Conservation (phyloP, 352 stramenopile species). For the Elongisporangium prolatum region DNA sequence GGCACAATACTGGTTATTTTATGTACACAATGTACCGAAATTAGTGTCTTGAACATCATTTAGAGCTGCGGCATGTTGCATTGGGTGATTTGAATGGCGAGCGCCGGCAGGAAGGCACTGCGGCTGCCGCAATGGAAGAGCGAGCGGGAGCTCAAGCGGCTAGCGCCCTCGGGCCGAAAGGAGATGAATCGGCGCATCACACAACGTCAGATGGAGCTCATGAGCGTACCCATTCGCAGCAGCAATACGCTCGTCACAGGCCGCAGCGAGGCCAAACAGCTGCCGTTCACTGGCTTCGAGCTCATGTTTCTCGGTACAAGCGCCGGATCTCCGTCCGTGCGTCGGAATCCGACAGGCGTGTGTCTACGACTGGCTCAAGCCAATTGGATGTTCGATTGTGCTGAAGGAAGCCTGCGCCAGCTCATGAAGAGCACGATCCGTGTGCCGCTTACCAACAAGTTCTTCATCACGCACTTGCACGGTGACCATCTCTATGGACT, state of each 20-base stretch:
- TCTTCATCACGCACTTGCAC: slow-evolving; percentile 85
- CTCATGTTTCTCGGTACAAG: slow-evolving; percentile 79
- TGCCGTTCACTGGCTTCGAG: slow-evolving; percentile 82
- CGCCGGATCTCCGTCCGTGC: slow-evolving; percentile 65
- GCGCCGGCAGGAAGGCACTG: neutral
- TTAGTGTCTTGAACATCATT: neutral
- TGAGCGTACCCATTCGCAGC: slow-evolving; percentile 46
- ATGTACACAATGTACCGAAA: neutral
- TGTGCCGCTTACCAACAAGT: slow-evolving; percentile 72
- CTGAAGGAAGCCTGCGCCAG: slow-evolving; percentile 73
- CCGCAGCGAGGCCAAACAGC: slow-evolving; percentile 12
- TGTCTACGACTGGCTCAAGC: slow-evolving; percentile 57
- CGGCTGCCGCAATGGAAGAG: slow-evolving; percentile 4
- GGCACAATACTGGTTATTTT: neutral
- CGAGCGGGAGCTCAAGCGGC: neutral
- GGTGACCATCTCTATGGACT: slow-evolving; percentile 85
- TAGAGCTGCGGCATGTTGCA: neutral
- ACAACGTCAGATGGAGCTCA: slow-evolving; percentile 33
- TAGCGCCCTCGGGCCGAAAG: slow-evolving; percentile 1
- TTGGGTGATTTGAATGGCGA: neutral
- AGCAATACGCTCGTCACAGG: slow-evolving; percentile 46
- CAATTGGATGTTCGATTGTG: slow-evolving; percentile 89
- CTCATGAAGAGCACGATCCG: slow-evolving; percentile 76
- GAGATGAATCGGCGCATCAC: slow-evolving; percentile 23
- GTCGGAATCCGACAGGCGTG: slow-evolving; percentile 52